phyloP scores from a whole-genome alignment of 208 protist genomes.

The Herpetomonas muscarum region DNA sequence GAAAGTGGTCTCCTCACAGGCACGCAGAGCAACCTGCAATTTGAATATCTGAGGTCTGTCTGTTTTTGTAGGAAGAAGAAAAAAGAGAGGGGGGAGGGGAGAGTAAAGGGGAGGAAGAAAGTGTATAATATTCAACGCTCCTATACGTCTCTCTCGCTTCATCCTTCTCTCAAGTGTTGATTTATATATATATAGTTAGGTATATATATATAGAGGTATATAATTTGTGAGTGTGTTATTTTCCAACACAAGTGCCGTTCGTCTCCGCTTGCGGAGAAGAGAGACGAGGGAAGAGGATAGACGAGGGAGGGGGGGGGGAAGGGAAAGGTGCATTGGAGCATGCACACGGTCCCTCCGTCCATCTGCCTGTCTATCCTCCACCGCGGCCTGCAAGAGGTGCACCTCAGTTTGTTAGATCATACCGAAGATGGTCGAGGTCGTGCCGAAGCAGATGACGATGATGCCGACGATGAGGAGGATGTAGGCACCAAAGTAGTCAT shows the following conservation, averaged over 20 bases:
- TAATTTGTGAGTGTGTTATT: too few species aligned
- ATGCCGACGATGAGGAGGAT: constrained; percentile 57
- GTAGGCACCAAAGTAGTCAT: constrained; percentile 46
- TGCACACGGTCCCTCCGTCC: neutral
- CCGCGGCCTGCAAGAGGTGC: neutral
- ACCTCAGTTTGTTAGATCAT: constrained; percentile 12
- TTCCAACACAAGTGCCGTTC: too few species aligned
- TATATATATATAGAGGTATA: constrained; percentile 12
- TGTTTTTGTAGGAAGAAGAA: too few species aligned
- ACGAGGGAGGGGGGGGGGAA: neutral
- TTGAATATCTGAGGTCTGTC: too few species aligned
- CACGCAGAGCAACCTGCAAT: too few species aligned
- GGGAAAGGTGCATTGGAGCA: neutral
- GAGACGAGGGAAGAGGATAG: too few species aligned
- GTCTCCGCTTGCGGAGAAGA: too few species aligned
- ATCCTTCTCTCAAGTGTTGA: neutral
- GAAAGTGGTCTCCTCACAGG: too few species aligned
- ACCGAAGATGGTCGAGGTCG: constrained; percentile 47
- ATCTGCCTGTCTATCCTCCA: neutral
- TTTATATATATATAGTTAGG: constrained; percentile 2
- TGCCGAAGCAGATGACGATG: constrained; percentile 66
- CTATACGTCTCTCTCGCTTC: neutral
- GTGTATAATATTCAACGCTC: neutral
- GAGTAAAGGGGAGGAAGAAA: neutral
- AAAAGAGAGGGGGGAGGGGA: neutral